phyloP scores from a whole-genome alignment of 164 flowering plant genomes.

The Malania oleifera region DNA sequence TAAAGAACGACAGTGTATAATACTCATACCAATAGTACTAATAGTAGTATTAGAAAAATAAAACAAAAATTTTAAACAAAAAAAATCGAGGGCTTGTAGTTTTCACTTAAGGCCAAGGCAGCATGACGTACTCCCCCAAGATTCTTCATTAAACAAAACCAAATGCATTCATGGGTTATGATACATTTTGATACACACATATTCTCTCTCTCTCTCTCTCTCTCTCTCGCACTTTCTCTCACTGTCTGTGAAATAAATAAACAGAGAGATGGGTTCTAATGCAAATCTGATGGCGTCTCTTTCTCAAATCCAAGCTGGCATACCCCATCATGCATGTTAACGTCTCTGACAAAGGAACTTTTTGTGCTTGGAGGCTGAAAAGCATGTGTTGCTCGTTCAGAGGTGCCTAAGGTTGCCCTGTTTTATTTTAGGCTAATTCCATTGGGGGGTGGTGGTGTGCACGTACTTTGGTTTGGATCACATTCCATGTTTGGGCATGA shows the following conservation, averaged over 20 bases:
- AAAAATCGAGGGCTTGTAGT: slow-evolving; percentile 25
- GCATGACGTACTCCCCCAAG: slow-evolving; percentile 27
- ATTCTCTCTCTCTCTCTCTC: slow-evolving; percentile 6
- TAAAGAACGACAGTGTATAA: too few relatives aligned
- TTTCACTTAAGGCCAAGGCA: slow-evolving; percentile 26
- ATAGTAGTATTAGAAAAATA: slow-evolving; percentile 10
- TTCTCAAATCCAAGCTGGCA: slow-evolving; percentile 7
- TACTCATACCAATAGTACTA: too few relatives aligned
- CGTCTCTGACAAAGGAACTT: slow-evolving; percentile 10
- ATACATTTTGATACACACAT: too few relatives aligned
- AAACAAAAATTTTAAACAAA: slow-evolving; percentile 8
- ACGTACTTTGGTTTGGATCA: slow-evolving; percentile 22
- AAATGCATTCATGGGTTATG: slow-evolving; percentile 23
- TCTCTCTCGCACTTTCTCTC: too few relatives aligned
- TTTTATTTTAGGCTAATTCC: slow-evolving; percentile 2
- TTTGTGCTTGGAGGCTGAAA: slow-evolving; percentile 11
- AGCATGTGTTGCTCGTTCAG: slow-evolving; percentile 22
- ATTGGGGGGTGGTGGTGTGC: not conserved
- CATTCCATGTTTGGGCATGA: slow-evolving; percentile 2
- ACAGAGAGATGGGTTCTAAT: slow-evolving; percentile 6
- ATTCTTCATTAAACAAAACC: slow-evolving; percentile 20
- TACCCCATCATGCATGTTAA: slow-evolving; percentile 7
- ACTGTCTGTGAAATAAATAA: not conserved
- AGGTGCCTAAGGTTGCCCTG: slow-evolving; percentile 23
- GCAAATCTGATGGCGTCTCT: slow-evolving; percentile 10